Base-by-base conservation (phyloP, 2,329 filamentous ascomycete genomes). In the Colletotrichum chlorophyti region DNA sequence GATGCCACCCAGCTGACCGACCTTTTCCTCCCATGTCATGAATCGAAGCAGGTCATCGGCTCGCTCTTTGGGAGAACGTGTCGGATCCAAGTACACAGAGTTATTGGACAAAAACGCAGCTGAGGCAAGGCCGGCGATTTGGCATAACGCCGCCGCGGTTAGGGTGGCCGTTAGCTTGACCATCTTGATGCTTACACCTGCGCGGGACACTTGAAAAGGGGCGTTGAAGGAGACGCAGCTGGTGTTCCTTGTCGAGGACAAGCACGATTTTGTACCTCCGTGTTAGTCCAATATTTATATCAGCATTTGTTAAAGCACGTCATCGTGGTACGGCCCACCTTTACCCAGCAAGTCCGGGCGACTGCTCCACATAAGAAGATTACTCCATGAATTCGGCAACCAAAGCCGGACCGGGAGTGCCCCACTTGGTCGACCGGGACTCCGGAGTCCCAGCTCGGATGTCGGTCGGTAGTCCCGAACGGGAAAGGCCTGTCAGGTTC, bases 1-100 rank as follows among this genome's bases (percentile, higher is more conserved):
- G 6, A 60, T 48, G 6, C 58, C 58, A 5, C 58, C 58, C 9
- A 57, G 40, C 27, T 58, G 58, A 27, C 58, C 52, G 5, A 57
- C 27, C 21, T 60, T 60, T n/a, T 60, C 58, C 5, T 35, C 58
- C 58, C 58, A 60, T 8, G 58, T 57, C 52, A 60, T 47, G 8
- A 49, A 47, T 4, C 12, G 26, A 8, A 60, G 46, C n/a, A 60
- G 58, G 34, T 57, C 40, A 8, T 60, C 23, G 14, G 58, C 52
- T 23, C 58, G 34, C 32, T 57, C 58, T 12, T 21, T 42, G 11
- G 58, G 52, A 4, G 52, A 23, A 9, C 34, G 34, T 3, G 52
- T 45, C 5, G 34, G 12, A 15, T 57, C 41, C 19, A 19, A 17
- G 21, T 57, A 47, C 0, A 8, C 26, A 5, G 53, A 51, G 11